Evolutionary conservation across 1,284 basidiomycete species (phyloP).

Genomic region (Rhodotorula sp.): DNA sequence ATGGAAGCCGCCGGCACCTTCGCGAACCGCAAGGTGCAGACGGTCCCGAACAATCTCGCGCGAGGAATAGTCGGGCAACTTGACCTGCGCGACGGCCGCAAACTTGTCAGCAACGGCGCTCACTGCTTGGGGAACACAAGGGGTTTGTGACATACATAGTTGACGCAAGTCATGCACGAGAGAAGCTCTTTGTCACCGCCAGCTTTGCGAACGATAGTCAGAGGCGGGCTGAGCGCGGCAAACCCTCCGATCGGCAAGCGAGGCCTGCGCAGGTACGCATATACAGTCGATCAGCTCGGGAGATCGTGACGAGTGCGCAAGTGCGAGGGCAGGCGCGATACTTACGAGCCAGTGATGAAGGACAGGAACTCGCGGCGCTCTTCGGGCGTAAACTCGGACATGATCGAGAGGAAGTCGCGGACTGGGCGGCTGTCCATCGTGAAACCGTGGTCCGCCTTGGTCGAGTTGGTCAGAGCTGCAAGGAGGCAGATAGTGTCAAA

Average conservation of each 20-base stretch:
- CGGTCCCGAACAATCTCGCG: slow-evolving; percentile 77
- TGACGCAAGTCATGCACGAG: slow-evolving; percentile 98
- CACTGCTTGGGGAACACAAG: too few species aligned
- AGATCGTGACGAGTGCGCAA: slow-evolving; percentile 51
- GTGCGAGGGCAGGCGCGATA: slow-evolving; percentile 50
- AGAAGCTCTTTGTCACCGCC: slow-evolving; percentile 63
- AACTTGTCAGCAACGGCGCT: background rate
- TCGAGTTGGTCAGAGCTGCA: slow-evolving; percentile 75
- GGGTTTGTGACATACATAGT: slow-evolving; percentile 48
- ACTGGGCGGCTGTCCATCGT: slow-evolving; percentile 90
- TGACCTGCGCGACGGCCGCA: slow-evolving; percentile 54
- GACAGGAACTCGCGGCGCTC: slow-evolving; percentile 86
- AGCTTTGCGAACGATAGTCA: slow-evolving; percentile 96
- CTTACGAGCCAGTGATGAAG: slow-evolving; percentile 86
- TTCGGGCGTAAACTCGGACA: slow-evolving; percentile 71
- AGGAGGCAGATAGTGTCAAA: background rate
- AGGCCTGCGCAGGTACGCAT: slow-evolving; percentile 34
- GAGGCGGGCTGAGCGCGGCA: slow-evolving; percentile 85
- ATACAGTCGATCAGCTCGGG: too few species aligned
- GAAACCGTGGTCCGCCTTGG: slow-evolving; percentile 98
- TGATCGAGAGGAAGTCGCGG: slow-evolving; percentile 76
- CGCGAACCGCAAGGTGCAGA: slow-evolving; percentile 74
- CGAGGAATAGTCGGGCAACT: slow-evolving; percentile 86
- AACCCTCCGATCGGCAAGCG: slow-evolving; percentile 79
- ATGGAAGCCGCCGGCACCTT: slow-evolving; percentile 93